phyloP scores from a whole-genome alignment of 805 yeast genomes.

The Grigorovia humatica region DNA sequence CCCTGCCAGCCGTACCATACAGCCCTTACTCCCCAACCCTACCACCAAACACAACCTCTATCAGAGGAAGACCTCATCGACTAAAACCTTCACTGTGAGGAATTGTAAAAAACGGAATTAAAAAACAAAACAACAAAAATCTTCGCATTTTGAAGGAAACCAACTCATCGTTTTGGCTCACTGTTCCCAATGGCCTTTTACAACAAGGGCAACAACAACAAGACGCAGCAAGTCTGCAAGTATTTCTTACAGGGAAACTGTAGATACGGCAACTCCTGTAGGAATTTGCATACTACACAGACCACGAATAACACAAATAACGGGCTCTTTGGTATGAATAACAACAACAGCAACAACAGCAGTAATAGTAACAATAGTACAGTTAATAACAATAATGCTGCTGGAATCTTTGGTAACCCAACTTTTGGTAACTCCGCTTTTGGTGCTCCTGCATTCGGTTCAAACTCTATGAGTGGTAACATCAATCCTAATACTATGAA shows the following conservation, averaged over 20 bases:
- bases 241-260: constrained; percentile 37
- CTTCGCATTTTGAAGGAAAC: not conserved
- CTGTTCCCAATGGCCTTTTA: not conserved
- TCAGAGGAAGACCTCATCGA: too few relatives aligned
- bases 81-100: too few relatives aligned
- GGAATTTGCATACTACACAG: constrained; percentile 31
- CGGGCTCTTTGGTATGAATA: constrained; percentile 4
- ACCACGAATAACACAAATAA: constrained; percentile 6
- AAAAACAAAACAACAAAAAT: not conserved
- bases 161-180: not conserved
- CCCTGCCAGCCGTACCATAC: too few relatives aligned
- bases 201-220: constrained; percentile 5
- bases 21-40: too few relatives aligned
- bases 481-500: constrained; percentile 3
- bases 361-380: not conserved
- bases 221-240: constrained; percentile 30
- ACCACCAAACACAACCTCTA: too few relatives aligned
- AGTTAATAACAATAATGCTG: constrained; percentile 1
- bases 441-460: constrained; percentile 1
- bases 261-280: constrained; percentile 34
- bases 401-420: constrained; percentile 6
- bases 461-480: constrained; percentile 3
- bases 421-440: constrained; percentile 16
- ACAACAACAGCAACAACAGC: not conserved
- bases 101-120: not conserved